Conservation (phyloP, 495 filamentous ascomycete genomes). For the Rostrohypoxylon terebratum region DNA sequence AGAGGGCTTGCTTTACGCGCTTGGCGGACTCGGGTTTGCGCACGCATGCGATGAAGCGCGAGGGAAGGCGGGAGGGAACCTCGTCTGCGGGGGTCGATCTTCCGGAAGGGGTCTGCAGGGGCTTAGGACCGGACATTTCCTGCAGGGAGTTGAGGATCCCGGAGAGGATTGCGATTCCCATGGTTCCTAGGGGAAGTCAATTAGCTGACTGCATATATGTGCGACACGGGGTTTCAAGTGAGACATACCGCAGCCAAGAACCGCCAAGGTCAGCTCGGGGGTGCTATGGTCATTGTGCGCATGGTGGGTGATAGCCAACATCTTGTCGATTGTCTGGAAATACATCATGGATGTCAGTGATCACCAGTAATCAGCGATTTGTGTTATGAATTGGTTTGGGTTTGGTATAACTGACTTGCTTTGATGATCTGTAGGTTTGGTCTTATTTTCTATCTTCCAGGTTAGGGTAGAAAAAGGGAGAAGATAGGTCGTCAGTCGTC, state of each 20-base stretch:
- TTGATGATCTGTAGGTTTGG: background rate
- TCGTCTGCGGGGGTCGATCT: constrained; percentile 64
- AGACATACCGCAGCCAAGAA: constrained; percentile 77
- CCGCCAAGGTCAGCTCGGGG: constrained; percentile 71
- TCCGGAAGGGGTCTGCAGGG: constrained; percentile 57
- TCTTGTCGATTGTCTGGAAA: constrained; percentile 27
- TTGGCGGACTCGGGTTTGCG: constrained; percentile 70
- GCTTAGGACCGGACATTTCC: constrained; percentile 53
- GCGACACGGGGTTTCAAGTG: background rate
- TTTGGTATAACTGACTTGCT: background rate
- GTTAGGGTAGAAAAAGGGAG: constrained; percentile 7
- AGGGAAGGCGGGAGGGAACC: constrained; percentile 68
- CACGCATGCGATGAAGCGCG: constrained; percentile 81
- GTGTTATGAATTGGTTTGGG: too few relatives aligned
- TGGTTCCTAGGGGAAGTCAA: constrained; percentile 66
- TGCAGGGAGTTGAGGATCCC: constrained; percentile 78
- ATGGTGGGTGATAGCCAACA: constrained; percentile 51
- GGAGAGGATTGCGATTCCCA: constrained; percentile 86
- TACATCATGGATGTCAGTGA: background rate
- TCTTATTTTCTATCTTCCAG: background rate
- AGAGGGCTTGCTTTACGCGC: constrained; percentile 70
- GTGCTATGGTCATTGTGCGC: constrained; percentile 50
- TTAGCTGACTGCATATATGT: constrained; percentile 15
- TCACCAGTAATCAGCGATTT: background rate
- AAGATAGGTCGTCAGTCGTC: too few relatives aligned